Base-by-base conservation (phyloP, 495 filamentous ascomycete genomes). In the Hypoxylon lienhwacheense region DNA sequence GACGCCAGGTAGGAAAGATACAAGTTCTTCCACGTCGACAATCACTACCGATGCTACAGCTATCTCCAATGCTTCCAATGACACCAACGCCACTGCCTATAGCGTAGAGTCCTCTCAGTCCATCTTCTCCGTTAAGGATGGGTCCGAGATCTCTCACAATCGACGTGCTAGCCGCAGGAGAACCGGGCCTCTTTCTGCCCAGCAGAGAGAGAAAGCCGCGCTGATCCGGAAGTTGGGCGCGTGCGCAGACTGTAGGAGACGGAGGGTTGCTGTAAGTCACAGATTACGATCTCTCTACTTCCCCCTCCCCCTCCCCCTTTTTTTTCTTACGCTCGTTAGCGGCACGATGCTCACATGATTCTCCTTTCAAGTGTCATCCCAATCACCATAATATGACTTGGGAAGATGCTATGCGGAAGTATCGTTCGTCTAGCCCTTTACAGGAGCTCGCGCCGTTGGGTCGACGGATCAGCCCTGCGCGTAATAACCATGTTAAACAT, bases 351-450 rank as follows among this genome's bases (percentile, higher is more conserved):
- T 67, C 50, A 69, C 62, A 64, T 64, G 35, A 53, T 53, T 39
- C 33, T 34, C 28, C 41, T 33, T 43, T 53, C 17, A 59, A 78
- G 76, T 78, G 76, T 53, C 73, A 78, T 56, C 74, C 76, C 0
- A 72, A 71, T 41, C 76, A 78, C 59, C 73, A 76, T 52, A 71
- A 70, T 57, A 76, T 76, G 73, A 73, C 74, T 1, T 78, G 74
- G 73, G 76, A 77, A 59, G 73, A 76, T 24, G 71, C 73, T 16
- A 64, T 70, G 21, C 64, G 64, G 47, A 77, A 74, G 54, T 77
- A 71, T 66, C 65, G 66, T 21, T 68, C 70, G 15, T 63, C 65
- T 35, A 71, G 70, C 32, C 68, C 74, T 36, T 63, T 70, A 36
- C 73, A 72, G 54, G 70, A 70, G 12, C 59, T 73, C 11, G 62